Evolutionary conservation across 371 early-diverging fungal species (phyloP).

Genomic region (Zychaea mexicana): DNA sequence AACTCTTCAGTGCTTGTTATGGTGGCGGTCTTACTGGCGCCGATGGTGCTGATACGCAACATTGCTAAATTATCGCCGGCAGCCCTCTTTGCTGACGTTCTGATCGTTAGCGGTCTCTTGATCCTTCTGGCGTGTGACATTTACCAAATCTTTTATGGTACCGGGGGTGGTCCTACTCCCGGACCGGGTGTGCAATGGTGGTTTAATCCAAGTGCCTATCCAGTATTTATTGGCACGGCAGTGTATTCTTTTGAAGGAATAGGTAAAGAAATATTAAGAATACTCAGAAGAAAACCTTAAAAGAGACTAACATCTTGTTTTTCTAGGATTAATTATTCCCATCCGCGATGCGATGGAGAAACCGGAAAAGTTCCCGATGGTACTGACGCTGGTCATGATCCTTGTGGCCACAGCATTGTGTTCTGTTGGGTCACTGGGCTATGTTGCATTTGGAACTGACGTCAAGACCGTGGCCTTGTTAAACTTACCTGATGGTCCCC

Average conservation of each 20-base stretch:
- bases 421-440: slow-evolving; percentile 79
- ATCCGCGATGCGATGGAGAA: slow-evolving; percentile 86
- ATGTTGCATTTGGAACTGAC: slow-evolving; percentile 82
- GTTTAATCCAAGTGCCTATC: slow-evolving; percentile 59
- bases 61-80: slow-evolving; percentile 84
- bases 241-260: slow-evolving; percentile 94
- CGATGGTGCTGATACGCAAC: slow-evolving; percentile 84
- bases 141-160: slow-evolving; percentile 28
- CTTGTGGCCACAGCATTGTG: slow-evolving; percentile 73
- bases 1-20: slow-evolving; percentile 21
- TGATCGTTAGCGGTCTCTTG: slow-evolving; percentile 81
- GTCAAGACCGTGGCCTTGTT: slow-evolving; percentile 84
- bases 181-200: slow-evolving; percentile 46
- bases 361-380: slow-evolving; percentile 76
- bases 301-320: background rate
- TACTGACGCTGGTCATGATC: slow-evolving; percentile 72
- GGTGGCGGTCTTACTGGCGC: slow-evolving; percentile 44
- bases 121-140: slow-evolving; percentile 34
- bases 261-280: slow-evolving; percentile 22
- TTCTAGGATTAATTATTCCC: slow-evolving; percentile 82
- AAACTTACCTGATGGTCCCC: slow-evolving; percentile 72
- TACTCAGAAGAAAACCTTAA: too few species aligned
- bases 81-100: slow-evolving; percentile 85
- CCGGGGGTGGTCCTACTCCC: slow-evolving; percentile 12
- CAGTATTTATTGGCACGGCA: slow-evolving; percentile 91